Base-by-base conservation (phyloP, 2,329 filamentous ascomycete species). In the Orbilia javanica region DNA sequence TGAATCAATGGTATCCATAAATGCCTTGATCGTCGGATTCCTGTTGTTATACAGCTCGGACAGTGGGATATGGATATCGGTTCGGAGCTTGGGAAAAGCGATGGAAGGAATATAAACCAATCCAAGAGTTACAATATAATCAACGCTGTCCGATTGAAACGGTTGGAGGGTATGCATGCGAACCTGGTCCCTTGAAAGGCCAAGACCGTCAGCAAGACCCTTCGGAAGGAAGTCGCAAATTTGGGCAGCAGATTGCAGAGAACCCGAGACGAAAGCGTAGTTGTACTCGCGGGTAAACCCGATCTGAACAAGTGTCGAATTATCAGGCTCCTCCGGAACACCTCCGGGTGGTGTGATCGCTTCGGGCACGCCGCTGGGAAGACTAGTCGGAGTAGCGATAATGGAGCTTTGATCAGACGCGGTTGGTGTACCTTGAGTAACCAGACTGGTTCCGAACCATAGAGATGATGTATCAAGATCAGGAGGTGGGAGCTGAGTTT, bases 1-100 rank as follows among this genome's bases (percentile, higher is more conserved):
- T 1, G 92, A 89, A 85, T 98, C 95, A 84, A 98, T 93, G 85
- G 96, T 89, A 71, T 85, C 86, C 80, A 96, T 93, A 80, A 98
- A 85, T 55, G 91, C 90, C 80, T 87, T 87, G 46, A 93, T 88
- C n/a, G 93, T 89, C 2, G 85, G 80, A 79, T 91, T 86, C 0
- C 87, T 85, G 83, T 93, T 90, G 82, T 90, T 87, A 87, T 97
- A 97, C 25, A 97, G 86, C 22, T 85, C 83, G n/a, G 93, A 92
- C 79, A 89, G 89, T 13, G 93, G 90, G 63, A 90, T 90, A 82
- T 89, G 88, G 75, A 97, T 86, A 82, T 94, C 89, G 79, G 90
- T 85, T 70, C 88, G 86, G 27, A 98, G 87, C 29, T 88, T 87
- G 70, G 90, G 88, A 44, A 97, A 88, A 81, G 93, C 86, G 60